phyloP scores from a whole-genome alignment of 371 early-diverging fungal genomes.

The Lichtheimia ornata region DNA sequence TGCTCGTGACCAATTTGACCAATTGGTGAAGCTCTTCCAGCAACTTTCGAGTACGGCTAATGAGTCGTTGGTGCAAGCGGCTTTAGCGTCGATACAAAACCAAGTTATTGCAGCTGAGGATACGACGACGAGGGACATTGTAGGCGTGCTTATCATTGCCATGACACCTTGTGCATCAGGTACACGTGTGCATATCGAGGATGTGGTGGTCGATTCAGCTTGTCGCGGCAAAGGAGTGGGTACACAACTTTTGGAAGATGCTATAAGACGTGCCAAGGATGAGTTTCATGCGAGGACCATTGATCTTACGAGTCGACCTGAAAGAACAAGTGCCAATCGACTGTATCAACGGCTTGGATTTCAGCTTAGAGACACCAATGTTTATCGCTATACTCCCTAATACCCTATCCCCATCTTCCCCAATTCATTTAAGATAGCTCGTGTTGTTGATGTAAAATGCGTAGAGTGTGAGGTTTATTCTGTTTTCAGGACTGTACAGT shows the following conservation, averaged over 20 bases:
- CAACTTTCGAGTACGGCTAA: slow-evolving; percentile 27
- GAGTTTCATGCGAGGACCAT: slow-evolving; percentile 31
- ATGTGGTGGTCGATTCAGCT: slow-evolving; percentile 36
- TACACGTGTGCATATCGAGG: slow-evolving; percentile 47
- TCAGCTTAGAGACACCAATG: slow-evolving; percentile 43
- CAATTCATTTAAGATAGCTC: too few species aligned
- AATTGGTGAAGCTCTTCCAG: slow-evolving; percentile 14
- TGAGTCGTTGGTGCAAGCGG: slow-evolving; percentile 9
- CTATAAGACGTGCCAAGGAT: slow-evolving; percentile 23
- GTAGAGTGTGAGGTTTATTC: too few species aligned
- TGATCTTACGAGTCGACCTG: slow-evolving; percentile 50
- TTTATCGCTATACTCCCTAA: slow-evolving; percentile 30
- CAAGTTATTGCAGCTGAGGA: slow-evolving; percentile 23
- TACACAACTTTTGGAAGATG: slow-evolving; percentile 23
- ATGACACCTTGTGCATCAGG: slow-evolving; percentile 39
- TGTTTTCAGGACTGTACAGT: too few species aligned
- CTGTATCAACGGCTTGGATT: slow-evolving; percentile 51
- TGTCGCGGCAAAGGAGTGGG: slow-evolving; percentile 41
- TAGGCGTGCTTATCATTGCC: slow-evolving; percentile 32
- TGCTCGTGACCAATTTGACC: background rate
- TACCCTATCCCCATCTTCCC: background rate
- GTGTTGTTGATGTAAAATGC: too few species aligned
- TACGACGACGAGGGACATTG: slow-evolving; percentile 13
- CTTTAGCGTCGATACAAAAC: slow-evolving; percentile 25
- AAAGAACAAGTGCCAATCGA: slow-evolving; percentile 43